Evolutionary conservation across 2,329 filamentous ascomycete genomes (phyloP).

Genomic region (Metarhizium album): DNA sequence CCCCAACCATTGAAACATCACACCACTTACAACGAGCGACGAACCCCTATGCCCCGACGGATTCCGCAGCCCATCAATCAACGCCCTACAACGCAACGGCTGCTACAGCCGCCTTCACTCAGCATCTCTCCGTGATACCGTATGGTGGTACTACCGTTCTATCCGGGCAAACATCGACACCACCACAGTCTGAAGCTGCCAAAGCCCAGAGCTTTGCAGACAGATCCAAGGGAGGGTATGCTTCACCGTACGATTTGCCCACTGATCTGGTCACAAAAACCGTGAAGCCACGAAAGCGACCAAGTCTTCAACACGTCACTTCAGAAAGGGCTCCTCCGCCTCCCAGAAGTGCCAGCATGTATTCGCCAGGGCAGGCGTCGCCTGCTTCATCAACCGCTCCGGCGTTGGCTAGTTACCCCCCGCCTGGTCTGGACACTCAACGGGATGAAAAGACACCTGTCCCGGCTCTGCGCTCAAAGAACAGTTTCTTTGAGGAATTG

Average conservation of each 20-base stretch:
- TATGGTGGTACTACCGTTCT: constrained; percentile 18
- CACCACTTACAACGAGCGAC: constrained; percentile 6
- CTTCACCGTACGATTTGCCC: constrained; percentile 89
- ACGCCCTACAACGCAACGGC: constrained; percentile 14
- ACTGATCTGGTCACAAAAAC: constrained; percentile 54
- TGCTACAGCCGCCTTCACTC: constrained; percentile 5
- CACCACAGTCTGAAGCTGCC: constrained; percentile 31
- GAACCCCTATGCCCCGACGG: constrained; percentile 18
- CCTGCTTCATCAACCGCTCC: constrained; percentile 8
- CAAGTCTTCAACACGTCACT: constrained; percentile 45
- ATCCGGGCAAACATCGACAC: constrained; percentile 27
- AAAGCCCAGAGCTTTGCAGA: constrained; percentile 78
- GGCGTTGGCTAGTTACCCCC: constrained; percentile 14
- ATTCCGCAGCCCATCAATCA: constrained; percentile 9
- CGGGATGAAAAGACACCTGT: constrained; percentile 23
- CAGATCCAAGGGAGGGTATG: constrained; percentile 84
- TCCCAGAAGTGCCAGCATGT: constrained; percentile 53
- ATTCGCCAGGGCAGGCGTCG: constrained; percentile 16
- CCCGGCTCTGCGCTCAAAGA: constrained; percentile 28
- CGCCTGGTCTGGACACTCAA: constrained; percentile 22
- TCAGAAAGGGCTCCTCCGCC: constrained; percentile 36
- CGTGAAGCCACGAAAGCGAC: constrained; percentile 57
- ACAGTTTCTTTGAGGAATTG: constrained; percentile 69
- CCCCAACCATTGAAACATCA: constrained; percentile 12
- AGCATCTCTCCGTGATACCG: constrained; percentile 14